phyloP scores from a whole-genome alignment of 306 rosid genomes.

The Acacia acuminata region DNA sequence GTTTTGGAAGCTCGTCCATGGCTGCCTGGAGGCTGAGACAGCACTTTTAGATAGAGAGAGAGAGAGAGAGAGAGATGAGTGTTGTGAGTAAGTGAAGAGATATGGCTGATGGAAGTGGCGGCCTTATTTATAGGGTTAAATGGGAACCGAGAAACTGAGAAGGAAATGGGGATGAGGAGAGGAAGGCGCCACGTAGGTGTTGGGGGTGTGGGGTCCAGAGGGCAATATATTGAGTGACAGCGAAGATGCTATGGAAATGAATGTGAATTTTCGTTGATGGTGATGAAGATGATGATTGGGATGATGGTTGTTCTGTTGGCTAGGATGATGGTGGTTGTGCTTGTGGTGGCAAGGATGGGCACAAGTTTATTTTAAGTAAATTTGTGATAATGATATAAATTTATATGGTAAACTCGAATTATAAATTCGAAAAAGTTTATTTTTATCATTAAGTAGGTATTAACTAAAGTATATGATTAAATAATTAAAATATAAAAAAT shows the following conservation, averaged over 20 bases:
- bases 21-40: no score
- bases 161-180: not conserved
- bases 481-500: no score
- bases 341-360: no score
- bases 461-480: no score
- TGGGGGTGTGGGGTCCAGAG: not conserved
- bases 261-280: not conserved
- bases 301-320: not conserved
- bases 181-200: not conserved
- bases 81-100: not conserved
- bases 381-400: no score
- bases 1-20: conserved; percentile 54
- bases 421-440: no score
- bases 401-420: no score
- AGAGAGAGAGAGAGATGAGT: not conserved
- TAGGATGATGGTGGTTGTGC: no score
- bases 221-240: not conserved
- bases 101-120: not conserved
- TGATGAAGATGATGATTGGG: not conserved
- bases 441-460: no score
- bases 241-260: not conserved
- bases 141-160: not conserved
- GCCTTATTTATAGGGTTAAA: not conserved
- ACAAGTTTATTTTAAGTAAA: no score
- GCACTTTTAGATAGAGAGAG: no score